These are phyloP conservation scores for Aspergillus vadensis DNA, from an alignment of 2,329 filamentous ascomycete genomes.

Conservation along the genomic window DNA sequence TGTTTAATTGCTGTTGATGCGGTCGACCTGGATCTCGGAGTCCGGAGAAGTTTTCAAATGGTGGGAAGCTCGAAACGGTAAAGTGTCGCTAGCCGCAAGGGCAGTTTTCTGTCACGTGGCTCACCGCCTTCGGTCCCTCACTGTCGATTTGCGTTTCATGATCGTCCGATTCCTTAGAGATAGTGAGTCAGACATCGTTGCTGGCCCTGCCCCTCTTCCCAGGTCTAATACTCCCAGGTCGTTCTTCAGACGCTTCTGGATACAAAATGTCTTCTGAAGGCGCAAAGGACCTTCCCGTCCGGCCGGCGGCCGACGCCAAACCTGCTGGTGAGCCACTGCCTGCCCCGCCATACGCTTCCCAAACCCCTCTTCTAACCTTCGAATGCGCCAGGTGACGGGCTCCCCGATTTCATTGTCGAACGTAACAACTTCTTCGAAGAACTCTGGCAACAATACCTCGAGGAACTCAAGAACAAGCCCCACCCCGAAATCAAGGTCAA, in stretches of 20 bases:
- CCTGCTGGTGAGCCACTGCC: conserved; percentile 27
- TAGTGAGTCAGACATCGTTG: conserved; percentile 18
- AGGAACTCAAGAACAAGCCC: conserved; percentile 63
- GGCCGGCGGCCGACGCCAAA: conserved; percentile 36
- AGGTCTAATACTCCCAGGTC: conserved; percentile 26
- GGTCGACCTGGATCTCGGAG: conserved; percentile 30
- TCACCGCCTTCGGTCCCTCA: conserved; percentile 38
- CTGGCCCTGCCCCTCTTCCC: conserved; percentile 15
- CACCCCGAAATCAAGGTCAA: conserved; percentile 53
- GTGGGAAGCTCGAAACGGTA: conserved; percentile 49
- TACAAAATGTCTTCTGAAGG: conserved; percentile 38
- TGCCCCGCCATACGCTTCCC: conserved; percentile 39
- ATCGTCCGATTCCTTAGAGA: conserved; percentile 7
- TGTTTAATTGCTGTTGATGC: conserved; percentile 42
- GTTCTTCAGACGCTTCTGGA: conserved; percentile 16
- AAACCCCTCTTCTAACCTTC: conserved; percentile 27
- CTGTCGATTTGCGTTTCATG: conserved; percentile 20
- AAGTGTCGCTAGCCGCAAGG: conserved; percentile 41
- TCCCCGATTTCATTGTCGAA: conserved; percentile 77
- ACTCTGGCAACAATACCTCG: conserved; percentile 80
- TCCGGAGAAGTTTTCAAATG: conserved; percentile 44
- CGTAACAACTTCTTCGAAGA: conserved; percentile 86
- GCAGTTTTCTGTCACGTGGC: conserved; percentile 37
- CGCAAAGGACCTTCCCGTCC: conserved; percentile 40
- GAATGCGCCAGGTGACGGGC: conserved; percentile 35